A percentile compares a stretch with the other conserved stretches of the same genome.
phyloP scores from a whole-genome alignment of 2,329 filamentous ascomycete genomes.

The Seiridium cupressi region DNA sequence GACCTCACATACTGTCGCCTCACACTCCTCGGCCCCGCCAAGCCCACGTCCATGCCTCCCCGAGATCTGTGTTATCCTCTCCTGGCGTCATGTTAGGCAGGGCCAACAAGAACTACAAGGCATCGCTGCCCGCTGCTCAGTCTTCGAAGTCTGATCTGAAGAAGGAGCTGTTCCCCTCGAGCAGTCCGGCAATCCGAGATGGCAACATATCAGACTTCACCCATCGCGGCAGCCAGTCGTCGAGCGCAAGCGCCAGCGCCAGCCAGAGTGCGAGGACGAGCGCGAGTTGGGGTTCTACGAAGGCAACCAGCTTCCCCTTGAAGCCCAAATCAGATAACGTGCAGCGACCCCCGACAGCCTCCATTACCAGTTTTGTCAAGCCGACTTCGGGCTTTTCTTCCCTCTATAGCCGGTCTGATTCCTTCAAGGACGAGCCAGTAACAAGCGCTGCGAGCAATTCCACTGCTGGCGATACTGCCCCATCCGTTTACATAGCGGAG shows the following conservation, averaged over 20 bases:
- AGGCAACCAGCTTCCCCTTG: conserved; percentile 30
- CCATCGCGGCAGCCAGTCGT: conserved; percentile 32
- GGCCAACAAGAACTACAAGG: conserved; percentile 32
- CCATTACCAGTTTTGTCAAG: conserved; percentile 11
- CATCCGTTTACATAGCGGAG: conserved; percentile 64
- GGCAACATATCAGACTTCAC: conserved; percentile 51
- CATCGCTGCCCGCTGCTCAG: conserved; percentile 28
- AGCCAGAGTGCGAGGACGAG: conserved; percentile 27
- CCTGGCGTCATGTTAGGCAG: conserved; percentile 23
- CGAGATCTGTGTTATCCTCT: conserved; percentile 6
- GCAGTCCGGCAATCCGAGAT: conserved; percentile 45
- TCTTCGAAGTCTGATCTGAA: conserved; percentile 30
- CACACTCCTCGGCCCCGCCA: background rate
- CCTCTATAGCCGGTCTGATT: conserved; percentile 42
- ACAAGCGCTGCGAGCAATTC: conserved; percentile 32
- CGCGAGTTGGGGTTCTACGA: conserved; percentile 38
- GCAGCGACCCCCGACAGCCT: conserved; percentile 13
- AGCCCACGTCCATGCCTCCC: conserved; percentile 11
- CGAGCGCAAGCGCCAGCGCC: conserved; percentile 23
- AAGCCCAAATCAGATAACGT: conserved; percentile 32
- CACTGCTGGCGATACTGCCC: conserved; percentile 19
- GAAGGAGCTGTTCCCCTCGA: conserved; percentile 58
- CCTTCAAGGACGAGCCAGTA: conserved; percentile 43
- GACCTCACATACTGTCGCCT: background rate
- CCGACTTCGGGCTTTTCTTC: conserved; percentile 34